These are phyloP conservation scores for Malassezia globosa DNA, from an alignment of 1,284 basidiomycete genomes.

Conservation along the genomic window DNA sequence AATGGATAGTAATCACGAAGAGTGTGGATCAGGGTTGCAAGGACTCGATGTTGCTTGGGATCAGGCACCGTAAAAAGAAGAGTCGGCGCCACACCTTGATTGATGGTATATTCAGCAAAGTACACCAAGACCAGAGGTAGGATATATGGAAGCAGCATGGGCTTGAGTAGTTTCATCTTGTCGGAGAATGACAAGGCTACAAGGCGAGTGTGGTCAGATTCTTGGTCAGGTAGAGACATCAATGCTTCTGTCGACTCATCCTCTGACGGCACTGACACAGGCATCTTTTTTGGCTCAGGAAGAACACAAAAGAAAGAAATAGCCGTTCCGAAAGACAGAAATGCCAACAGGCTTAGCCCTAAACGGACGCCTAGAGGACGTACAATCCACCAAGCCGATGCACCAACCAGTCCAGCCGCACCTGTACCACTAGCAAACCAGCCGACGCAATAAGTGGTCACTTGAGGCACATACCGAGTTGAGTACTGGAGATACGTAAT, in stretches of 20 bases:
- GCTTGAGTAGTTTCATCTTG: constrained; percentile 35
- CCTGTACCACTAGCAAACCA: constrained; percentile 65
- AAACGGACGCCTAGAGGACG: constrained; percentile 68
- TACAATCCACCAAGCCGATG: constrained; percentile 87
- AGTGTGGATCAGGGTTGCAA: constrained; percentile 67
- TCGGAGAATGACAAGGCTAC: constrained; percentile 26
- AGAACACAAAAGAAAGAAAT: constrained; percentile 22
- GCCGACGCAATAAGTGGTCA: constrained; percentile 23
- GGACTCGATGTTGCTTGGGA: constrained; percentile 54
- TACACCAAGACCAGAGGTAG: constrained; percentile 42
- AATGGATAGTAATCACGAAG: constrained; percentile 88
- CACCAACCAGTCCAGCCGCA: constrained; percentile 81
- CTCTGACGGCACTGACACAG: background rate
- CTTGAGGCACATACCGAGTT: constrained; percentile 53
- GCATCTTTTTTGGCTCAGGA: background rate
- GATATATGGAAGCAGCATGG: constrained; percentile 40
- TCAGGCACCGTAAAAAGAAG: constrained; percentile 76
- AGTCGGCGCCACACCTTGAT: constrained; percentile 58
- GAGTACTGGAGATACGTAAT: constrained; percentile 87
- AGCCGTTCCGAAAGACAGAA: constrained; percentile 35
- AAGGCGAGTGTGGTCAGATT: background rate
- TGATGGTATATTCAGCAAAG: constrained; percentile 46
- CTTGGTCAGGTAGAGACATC: background rate
- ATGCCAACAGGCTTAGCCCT: constrained; percentile 57
- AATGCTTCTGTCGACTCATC: background rate